Percentiles rank a stretch among this genome's conserved stretches.
These are phyloP conservation scores for Bretschneidera sinensis DNA, from an alignment of 345 rosid species.

Conservation along the genomic window DNA sequence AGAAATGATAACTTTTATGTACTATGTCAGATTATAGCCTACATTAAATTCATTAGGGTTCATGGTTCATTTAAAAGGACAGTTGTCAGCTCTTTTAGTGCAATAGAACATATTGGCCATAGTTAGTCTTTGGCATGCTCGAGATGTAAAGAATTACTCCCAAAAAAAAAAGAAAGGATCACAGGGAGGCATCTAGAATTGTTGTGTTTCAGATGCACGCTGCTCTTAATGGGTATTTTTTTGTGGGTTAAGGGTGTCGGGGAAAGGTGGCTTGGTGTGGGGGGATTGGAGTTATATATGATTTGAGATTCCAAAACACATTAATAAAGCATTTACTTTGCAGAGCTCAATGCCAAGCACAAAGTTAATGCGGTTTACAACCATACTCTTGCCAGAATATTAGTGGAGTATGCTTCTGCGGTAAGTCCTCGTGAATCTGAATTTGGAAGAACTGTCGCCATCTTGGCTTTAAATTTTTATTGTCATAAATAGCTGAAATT, in stretches of 20 bases:
- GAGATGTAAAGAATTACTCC: neutral
- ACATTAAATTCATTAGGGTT: neutral
- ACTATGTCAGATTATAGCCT: neutral
- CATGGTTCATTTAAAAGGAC: neutral
- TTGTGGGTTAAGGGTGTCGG: too few species aligned
- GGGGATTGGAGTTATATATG: neutral
- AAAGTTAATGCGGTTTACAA: slow-evolving; percentile 47
- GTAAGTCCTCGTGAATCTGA: slow-evolving; percentile 36
- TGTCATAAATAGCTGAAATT: neutral
- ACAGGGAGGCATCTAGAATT: too few species aligned
- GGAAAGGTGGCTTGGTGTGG: neutral
- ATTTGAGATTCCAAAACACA: neutral
- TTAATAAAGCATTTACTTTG: neutral
- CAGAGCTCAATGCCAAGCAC: slow-evolving; percentile 50
- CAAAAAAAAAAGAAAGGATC: too few species aligned
- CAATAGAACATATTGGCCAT: neutral
- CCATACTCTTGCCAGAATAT: slow-evolving; percentile 69
- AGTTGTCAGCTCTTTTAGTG: neutral
- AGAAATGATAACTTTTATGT: neutral
- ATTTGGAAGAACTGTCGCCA: neutral
- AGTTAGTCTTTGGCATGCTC: neutral
- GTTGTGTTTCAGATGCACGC: neutral
- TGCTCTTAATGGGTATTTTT: neutral
- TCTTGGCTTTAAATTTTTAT: neutral
- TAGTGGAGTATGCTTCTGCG: slow-evolving; percentile 95